Evolutionary conservation across 2,329 filamentous ascomycete genomes (phyloP), one percentile per base, ranked within the genome.

Genomic region (Fusarium sterilihyphosum): DNA sequence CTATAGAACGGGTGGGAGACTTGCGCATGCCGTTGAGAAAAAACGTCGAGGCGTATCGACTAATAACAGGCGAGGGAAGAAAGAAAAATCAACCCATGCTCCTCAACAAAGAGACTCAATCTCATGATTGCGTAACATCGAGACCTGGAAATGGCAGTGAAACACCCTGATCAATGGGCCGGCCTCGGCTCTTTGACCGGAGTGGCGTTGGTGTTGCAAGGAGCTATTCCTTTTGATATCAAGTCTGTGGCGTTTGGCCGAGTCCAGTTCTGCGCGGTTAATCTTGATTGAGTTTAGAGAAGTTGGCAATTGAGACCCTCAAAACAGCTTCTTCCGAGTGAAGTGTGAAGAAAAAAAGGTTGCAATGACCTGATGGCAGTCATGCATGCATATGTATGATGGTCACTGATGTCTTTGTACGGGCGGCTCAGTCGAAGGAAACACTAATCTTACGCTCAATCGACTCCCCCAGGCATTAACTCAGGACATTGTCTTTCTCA

Each of bases 221-320:
- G 53, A 71, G 61, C 67, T 71, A 61, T 73, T 61, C 61, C 47
- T 49, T 50, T 71, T 61, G 59, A 65, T 58, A 33, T 72, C 41
- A 67, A 71, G 56, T 56, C 72, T 49, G 71, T 74, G 71, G 71
- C 67, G 68, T 65, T 20, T 57, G 47, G 50, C 33, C 49, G 57
- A 53, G 64, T 64, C 64, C 72, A 54, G 65, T 67, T 65, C 72
- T 74, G 72, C 72, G 68, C 58, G 68, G 67, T 74, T 74, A 75
- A 74, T 70, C 52, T 75, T 66, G 47, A 60, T 74, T 75, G 60
- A 73, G 72, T 73, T 74, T 73, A 56, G 53, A 37, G 67, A 33
- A 44, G 38, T 43, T 64, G 58, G 33, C 40, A 64, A 41, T 17
- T 13, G 26, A 61, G 52, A 59, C 26, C 61, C 38, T 67, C 35